Base-by-base conservation (phyloP, 2,329 filamentous ascomycete species). In the Colletotrichum cordylinicola region DNA sequence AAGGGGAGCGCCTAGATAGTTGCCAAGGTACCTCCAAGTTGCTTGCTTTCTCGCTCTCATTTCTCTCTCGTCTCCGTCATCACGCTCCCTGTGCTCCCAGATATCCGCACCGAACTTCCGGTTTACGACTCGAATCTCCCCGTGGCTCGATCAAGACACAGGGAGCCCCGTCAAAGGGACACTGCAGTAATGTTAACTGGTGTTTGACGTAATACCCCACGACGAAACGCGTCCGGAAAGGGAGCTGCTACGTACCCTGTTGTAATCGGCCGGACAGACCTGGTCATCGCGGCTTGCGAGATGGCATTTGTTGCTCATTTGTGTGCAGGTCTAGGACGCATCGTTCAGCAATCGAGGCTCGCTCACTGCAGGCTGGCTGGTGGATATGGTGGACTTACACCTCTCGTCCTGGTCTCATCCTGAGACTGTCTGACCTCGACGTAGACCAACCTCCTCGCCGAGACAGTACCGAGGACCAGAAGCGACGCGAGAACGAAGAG, bases 221-320 rank as follows among this genome's bases (percentile, higher is more conserved):
- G 24, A 29, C 29, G 29, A 6, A 21, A 67, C 21, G 67, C 29
- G 21, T 60, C 5, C 33, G 24, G 52, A 27, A 39, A 31, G 58
- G 37, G 7, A 18, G 58, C 15, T 33, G 27, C 16, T 6, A 52
- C 73, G n/a, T 52, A 58, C 73, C 70, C 73, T 75, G 4, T 75
- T 75, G 27, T 75, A 75, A 58, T 75, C 73, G 35, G 73, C 70
- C 58, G 73, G 73, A 16, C 73, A 75, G 10, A 75, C 64, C 43
- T 69, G 73, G 48, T 72, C 70, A 29, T 75, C 58, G 21, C 64
- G 70, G 48, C 58, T 39, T 6, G 56, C 43, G 24, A 75, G 37
- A 35, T 69, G 72, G 58, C 73, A 75, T 39, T 75, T 75, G 70
- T 75, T 75, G 48, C 56, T 75, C 73, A 65, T 75, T 37, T 75